Percentiles rank a stretch among this genome's conserved stretches.
Evolutionary conservation across 164 flowering plant species (phyloP).

Genomic region (Platanus orientalis): DNA sequence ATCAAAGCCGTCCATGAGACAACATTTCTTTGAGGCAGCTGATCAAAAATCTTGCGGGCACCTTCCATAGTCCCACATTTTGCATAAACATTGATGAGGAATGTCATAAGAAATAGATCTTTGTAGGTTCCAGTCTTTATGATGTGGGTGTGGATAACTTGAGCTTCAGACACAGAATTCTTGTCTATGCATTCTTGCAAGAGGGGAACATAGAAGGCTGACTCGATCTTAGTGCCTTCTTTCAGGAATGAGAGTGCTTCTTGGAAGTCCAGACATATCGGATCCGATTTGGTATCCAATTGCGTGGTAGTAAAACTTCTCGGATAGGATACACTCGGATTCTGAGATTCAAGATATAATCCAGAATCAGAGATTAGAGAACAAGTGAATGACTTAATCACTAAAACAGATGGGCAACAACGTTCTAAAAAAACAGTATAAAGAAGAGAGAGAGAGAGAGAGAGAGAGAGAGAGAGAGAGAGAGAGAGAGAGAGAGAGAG

Average conservation of each 20-base stretch:
- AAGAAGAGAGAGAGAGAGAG: no score
- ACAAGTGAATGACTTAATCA: neutral
- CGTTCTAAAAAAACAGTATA: no score
- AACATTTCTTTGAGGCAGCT: constrained; percentile 49
- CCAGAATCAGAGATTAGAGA: constrained; percentile 7
- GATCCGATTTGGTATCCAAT: constrained; percentile 25
- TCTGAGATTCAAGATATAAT: constrained; percentile 21
- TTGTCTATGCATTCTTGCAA: constrained; percentile 55
- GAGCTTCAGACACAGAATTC: constrained; percentile 37
- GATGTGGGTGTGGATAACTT: constrained; percentile 56
- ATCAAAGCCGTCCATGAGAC: constrained; percentile 75
- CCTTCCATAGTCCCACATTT: constrained; percentile 65
- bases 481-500: no score
- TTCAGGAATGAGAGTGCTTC: constrained; percentile 40
- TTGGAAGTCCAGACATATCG: constrained; percentile 33
- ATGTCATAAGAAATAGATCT: constrained; percentile 49
- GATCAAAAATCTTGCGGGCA: constrained; percentile 56
- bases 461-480: no score
- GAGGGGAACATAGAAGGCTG: constrained; percentile 52
- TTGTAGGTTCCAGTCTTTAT: constrained; percentile 50
- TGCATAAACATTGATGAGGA: constrained; percentile 61
- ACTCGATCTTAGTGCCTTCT: constrained; percentile 32
- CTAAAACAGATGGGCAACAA: no score
- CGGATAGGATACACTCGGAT: constrained; percentile 27
- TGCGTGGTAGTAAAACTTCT: constrained; percentile 24